These are phyloP conservation scores for Entamoeba histolytica DNA, from an alignment of 208 protist genomes.

Conservation along the genomic window DNA sequence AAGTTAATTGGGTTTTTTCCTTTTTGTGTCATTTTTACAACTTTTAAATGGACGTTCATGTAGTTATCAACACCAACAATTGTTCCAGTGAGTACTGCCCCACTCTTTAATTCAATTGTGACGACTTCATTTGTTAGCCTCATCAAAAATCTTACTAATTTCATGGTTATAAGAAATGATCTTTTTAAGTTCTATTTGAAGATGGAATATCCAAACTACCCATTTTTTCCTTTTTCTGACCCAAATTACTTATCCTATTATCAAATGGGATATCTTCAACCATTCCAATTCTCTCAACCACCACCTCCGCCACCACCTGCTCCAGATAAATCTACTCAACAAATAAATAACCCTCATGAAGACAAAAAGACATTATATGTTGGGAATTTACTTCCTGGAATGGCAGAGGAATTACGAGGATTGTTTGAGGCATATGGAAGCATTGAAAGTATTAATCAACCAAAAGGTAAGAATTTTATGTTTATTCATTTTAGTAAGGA, in stretches of 20 bases:
- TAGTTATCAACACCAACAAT: constrained; percentile 6
- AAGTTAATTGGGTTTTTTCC: neutral
- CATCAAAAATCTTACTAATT: neutral
- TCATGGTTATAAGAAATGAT: neutral
- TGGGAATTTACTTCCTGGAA: neutral
- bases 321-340: neutral
- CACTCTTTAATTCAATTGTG: constrained; percentile 92
- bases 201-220: neutral
- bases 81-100: constrained; percentile 71
- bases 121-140: constrained; percentile 81
- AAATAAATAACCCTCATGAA: neutral
- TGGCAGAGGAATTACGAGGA: neutral
- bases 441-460: neutral
- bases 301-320: neutral
- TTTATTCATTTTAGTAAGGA: neutral
- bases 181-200: neutral
- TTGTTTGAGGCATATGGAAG: neutral
- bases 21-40: neutral
- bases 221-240: neutral
- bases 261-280: neutral
- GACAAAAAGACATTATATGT: neutral
- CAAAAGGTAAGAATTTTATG: neutral
- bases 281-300: neutral
- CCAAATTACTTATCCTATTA: neutral
- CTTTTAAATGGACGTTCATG: constrained; percentile 12